Evolutionary conservation across 352 stramenopile genomes (phyloP), one percentile per base, ranked within the genome.

Genomic region (Pythium monospermum): DNA sequence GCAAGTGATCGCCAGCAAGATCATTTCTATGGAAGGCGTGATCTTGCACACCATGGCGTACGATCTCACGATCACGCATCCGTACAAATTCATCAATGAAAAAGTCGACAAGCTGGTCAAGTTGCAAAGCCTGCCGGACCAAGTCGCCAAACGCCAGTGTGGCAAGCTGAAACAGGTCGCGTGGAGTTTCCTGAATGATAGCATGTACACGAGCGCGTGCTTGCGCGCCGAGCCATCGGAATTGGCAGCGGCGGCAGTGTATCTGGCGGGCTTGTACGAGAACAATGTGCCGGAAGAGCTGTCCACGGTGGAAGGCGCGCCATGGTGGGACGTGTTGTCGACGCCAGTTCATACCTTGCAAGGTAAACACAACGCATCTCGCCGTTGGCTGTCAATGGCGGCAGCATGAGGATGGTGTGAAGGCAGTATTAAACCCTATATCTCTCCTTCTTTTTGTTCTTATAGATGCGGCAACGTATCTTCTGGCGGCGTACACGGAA

Each of bases 111-210:
- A 78, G 46, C 69, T 93, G 49, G 76, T 93, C 48, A 71, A 66
- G 28, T 67, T 92, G 23, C 69, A 73, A 64, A 57, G 71, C 28
- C 58, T 91, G 19, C 73, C 58, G 19, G 71, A 84, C 36, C 63
- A 70, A 26, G 55, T 67, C 23, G 61, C 66, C 8, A 89, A 85
- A 57, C 58, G 68, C 28, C 64, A 85, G 49, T 83, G 70, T 51
- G 76, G 69, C 23, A 90, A 93, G 59, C 81, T 95, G 41, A 87
- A 91, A 43, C 81, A 91, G 64, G 81, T 88, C 25, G 76, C 83
- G 0, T 95, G 85, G 85, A 94, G 76, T 40, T 94, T 95, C 49
- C 57, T 95, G 30, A 95, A 95, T 56, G 85, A 95, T 58, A 90
- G 79, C 51, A 80, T 83, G 27, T 92, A 91, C 63, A 95, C 85